Evolutionary conservation across 2,329 filamentous ascomycete genomes (phyloP).

Genomic region (Tolypocladium guangdongense): DNA sequence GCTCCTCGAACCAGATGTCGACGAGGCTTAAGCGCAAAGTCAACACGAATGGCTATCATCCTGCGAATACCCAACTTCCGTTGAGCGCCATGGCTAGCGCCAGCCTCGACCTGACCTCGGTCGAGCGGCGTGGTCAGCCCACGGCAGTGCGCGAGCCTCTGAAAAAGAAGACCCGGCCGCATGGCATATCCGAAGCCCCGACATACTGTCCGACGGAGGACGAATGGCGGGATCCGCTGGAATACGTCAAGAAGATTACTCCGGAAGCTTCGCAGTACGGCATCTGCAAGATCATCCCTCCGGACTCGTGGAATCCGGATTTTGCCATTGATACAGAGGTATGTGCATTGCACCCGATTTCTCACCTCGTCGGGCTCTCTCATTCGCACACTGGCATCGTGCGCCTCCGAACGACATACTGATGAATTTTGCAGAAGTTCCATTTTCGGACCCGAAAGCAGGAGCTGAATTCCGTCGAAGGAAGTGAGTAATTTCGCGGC

Average conservation of each 20-base stretch:
- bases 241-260: slow-evolving; percentile 85
- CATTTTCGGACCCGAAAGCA: slow-evolving; percentile 95
- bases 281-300: slow-evolving; percentile 91
- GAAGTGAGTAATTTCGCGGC: slow-evolving; percentile 51
- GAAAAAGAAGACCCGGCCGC: slow-evolving; percentile 69
- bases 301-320: slow-evolving; percentile 83
- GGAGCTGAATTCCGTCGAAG: slow-evolving; percentile 95
- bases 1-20: slow-evolving; percentile 20
- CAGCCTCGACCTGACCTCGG: slow-evolving; percentile 74
- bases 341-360: slow-evolving; percentile 8
- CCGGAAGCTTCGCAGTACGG: slow-evolving; percentile 81
- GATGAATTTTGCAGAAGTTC: slow-evolving; percentile 54
- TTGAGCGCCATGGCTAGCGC: slow-evolving; percentile 45
- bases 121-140: slow-evolving; percentile 81
- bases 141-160: slow-evolving; percentile 63
- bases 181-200: slow-evolving; percentile 80
- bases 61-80: slow-evolving; percentile 36
- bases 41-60: slow-evolving; percentile 43
- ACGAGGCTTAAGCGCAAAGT: slow-evolving; percentile 41
- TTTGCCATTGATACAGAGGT: slow-evolving; percentile 98
- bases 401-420: background rate
- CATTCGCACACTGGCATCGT: background rate
- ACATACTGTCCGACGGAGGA: slow-evolving; percentile 85
- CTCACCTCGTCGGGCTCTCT: background rate
- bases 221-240: slow-evolving; percentile 88